Base-by-base conservation (phyloP, 2,329 filamentous ascomycete genomes). In the Fusarium sacchari region DNA sequence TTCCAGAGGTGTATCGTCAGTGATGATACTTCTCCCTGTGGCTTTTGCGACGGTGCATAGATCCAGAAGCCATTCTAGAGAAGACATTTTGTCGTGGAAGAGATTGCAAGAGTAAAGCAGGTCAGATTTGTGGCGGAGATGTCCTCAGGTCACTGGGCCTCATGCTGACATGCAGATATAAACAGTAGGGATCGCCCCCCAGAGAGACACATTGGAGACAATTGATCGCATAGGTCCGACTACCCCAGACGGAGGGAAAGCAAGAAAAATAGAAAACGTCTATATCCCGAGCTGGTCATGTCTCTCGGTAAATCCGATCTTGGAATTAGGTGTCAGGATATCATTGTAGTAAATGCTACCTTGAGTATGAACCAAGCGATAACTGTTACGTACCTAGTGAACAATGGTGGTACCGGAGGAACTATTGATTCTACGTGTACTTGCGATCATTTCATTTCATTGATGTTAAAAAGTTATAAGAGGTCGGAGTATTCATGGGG, bases 111-210 rank as follows among this genome's bases (percentile, higher is more conserved):
- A 15, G 2, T 2, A 26, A 24, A 15, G 5, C 26, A n/a, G 9
- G 7, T 18, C 4, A 30, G 64, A 32, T 53, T 14, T 6, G 5
- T 6, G 7, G 7, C 11, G 11, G 10, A 22, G 8, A 26, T 22
- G 26, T 20, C 11, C 20, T 50, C 43, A 34, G 28, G 43, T n/a
- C 37, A 66, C 36, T 17, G n/a, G 28, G 61, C 26, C 52, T 24
- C 43, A 14, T 52, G 64, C 62, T 67, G 44, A 67, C 62, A 44
- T 36, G 10, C 7, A 4, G 13, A 28, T 40, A 14, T 6, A 67
- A 24, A 3, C n/a, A 52, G 62, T 3, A 36, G 15, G 32, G 62
- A 60, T 66, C n/a, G 11, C 11, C 42, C 9, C 7, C 17, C 11
- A 10, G 18, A 7, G 15, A n/a, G 14, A 5, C 14, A n/a, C 12